Base-by-base conservation (phyloP, 495 filamentous ascomycete genomes). In the Hyaloscypha variabilis region DNA sequence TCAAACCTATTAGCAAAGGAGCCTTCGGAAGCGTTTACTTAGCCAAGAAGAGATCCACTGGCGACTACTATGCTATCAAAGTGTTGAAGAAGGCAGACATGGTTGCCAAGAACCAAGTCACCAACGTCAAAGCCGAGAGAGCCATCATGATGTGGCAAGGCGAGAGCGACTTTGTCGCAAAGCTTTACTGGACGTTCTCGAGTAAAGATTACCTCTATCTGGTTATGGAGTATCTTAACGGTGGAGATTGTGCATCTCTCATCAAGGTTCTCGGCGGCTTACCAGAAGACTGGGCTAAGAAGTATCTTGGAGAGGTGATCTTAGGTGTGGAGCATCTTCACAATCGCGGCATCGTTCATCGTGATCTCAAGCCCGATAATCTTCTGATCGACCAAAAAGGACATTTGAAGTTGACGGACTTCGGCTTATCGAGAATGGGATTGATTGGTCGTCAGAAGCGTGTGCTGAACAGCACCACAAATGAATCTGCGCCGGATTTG, bases 61-160 rank as follows among this genome's bases (percentile, higher is more conserved):
- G 94, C 25, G 95, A 99, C 72, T 98, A 98, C 75, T 99, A 91
- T 76, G 95, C 95, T 4, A 97, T 99, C 79, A 99, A 99, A 74
- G 96, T 97, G 19, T 75, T 99, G 62, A 97, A 97, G 78, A 99
- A 99, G 75, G 94, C 96, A 11, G 95, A 99, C 79, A 99, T 99
- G 95, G 92, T 99, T 67, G 96, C 96, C 59, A 99, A 99, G 76
- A 99, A 99, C 76, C 95, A 99, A 75, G 93, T 98, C 71, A 97
- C 94, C 55, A 99, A 99, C 73, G 95, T 99, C 67, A 97, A 98
- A 78, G 95, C 96, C 13, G 95, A 99, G 77, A 85, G 95, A 67
- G 96, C 96, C n/a, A 99, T 99, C 71, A 97, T 99, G 95, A 99
- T 99, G 96, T 97, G 95, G 88, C 96, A 99, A 79, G 96, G 96